Percentiles rank a stretch among this genome's conserved stretches.
Evolutionary conservation across 352 stramenopile species (phyloP).

Genomic region (Globisporangium nagaii): DNA sequence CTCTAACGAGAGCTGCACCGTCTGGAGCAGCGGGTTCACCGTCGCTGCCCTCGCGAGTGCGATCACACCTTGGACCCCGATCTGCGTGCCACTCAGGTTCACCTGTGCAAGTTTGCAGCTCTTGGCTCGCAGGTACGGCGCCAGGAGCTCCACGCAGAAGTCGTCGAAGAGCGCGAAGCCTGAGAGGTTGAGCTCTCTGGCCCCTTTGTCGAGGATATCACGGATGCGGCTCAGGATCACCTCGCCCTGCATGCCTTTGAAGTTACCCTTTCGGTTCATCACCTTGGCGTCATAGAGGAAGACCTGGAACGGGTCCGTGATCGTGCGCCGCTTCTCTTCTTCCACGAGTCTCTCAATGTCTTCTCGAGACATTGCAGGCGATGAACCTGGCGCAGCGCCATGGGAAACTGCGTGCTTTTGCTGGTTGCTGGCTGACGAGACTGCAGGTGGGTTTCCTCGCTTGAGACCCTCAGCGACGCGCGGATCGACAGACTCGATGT

Average conservation of each 20-base stretch:
- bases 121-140: constrained; percentile 46
- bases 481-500: constrained; percentile 49
- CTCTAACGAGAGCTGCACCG: constrained; percentile 42
- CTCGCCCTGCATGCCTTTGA: constrained; percentile 54
- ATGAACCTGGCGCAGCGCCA: neutral
- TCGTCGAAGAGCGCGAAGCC: constrained; percentile 53
- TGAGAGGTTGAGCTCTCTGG: constrained; percentile 42
- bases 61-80: constrained; percentile 39
- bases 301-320: constrained; percentile 56
- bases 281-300: constrained; percentile 64
- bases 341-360: constrained; percentile 53
- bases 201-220: constrained; percentile 25
- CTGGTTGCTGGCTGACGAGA: neutral
- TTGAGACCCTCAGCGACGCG: constrained; percentile 51
- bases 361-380: constrained; percentile 2
- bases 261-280: constrained; percentile 58
- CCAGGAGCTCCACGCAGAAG: constrained; percentile 42
- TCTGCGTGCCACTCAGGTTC: constrained; percentile 43
- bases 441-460: constrained; percentile 10
- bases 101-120: constrained; percentile 39
- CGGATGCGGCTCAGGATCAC: constrained; percentile 48
- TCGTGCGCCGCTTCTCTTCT: constrained; percentile 50
- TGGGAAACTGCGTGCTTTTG: neutral
- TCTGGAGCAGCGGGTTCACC: constrained; percentile 33
- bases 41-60: constrained; percentile 23